phyloP scores from a whole-genome alignment of 345 rosid genomes.

The Citrus reticulata region DNA sequence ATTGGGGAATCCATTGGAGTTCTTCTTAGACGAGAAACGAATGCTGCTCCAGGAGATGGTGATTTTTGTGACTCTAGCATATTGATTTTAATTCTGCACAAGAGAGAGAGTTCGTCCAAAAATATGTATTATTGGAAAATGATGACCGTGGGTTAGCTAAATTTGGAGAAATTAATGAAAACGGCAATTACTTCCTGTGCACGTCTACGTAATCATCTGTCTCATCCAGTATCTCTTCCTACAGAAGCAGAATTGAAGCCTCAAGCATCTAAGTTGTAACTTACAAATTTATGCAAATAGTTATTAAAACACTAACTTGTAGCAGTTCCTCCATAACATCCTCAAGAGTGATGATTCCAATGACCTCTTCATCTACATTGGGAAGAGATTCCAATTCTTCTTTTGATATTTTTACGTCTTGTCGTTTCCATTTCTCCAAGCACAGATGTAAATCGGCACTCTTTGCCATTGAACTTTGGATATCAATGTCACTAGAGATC shows the following conservation, averaged over 20 bases:
- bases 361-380: constrained; percentile 45
- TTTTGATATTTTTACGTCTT: neutral
- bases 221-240: constrained; percentile 84
- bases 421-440: constrained; percentile 20
- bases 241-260: constrained; percentile 2
- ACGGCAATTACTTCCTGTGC: constrained; percentile 35
- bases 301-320: constrained; percentile 36
- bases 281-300: neutral
- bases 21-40: constrained; percentile 28
- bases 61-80: constrained; percentile 39
- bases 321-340: constrained; percentile 90
- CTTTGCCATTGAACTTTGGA: constrained; percentile 17
- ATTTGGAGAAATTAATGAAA: neutral
- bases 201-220: constrained; percentile 63
- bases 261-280: neutral
- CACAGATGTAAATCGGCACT: neutral
- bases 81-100: constrained; percentile 50
- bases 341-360: constrained; percentile 84
- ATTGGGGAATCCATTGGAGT: constrained; percentile 36
- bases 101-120: neutral
- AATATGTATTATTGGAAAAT: neutral
- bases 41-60: constrained; percentile 36
- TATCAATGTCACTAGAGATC: constrained; percentile 16
- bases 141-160: neutral
- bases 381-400: constrained; percentile 33